phyloP scores from a whole-genome alignment of 768 basidiomycete species.

The Sporobolomyces pararoseus region DNA sequence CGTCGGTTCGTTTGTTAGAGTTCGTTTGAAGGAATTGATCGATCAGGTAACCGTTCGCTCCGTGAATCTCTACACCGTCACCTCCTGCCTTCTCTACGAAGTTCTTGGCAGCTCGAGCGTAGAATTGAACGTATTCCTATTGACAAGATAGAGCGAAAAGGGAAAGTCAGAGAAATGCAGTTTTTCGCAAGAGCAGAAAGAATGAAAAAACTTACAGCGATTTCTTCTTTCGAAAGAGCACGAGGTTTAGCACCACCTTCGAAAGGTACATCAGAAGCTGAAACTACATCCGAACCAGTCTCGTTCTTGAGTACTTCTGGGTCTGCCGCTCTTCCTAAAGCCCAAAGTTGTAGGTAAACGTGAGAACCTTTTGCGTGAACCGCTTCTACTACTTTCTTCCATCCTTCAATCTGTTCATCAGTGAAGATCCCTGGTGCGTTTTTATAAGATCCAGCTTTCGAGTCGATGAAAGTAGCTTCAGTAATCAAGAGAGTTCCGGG shows the following conservation, averaged over 20 bases:
- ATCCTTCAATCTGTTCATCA: slow-evolving; percentile 56
- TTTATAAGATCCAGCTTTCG: slow-evolving; percentile 55
- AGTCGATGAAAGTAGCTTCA: slow-evolving; percentile 52
- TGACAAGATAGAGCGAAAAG: background rate
- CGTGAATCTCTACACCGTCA: slow-evolving; percentile 58
- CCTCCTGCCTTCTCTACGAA: slow-evolving; percentile 62
- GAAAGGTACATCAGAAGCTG: slow-evolving; percentile 25
- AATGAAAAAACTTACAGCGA: slow-evolving; percentile 35
- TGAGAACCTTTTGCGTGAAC: slow-evolving; percentile 59
- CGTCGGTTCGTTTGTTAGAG: slow-evolving; percentile 50
- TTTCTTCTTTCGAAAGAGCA: slow-evolving; percentile 49
- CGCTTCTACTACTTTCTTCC: slow-evolving; percentile 61
- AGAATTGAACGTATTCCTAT: slow-evolving; percentile 52
- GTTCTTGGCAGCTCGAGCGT: slow-evolving; percentile 55
- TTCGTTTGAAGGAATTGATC: slow-evolving; percentile 44
- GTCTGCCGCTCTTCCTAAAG: slow-evolving; percentile 51
- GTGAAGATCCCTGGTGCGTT: slow-evolving; percentile 52
- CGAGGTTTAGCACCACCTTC: slow-evolving; percentile 37
- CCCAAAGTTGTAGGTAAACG: slow-evolving; percentile 62
- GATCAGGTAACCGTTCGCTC: slow-evolving; percentile 51
- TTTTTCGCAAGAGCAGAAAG: too few species aligned
- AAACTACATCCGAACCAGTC: slow-evolving; percentile 21
- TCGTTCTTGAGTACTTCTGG: slow-evolving; percentile 18
- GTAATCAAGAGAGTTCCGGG: slow-evolving; percentile 59
- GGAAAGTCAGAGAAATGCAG: too few species aligned